Evolutionary conservation across 2,329 filamentous ascomycete genomes (phyloP), one percentile per base, ranked within the genome.

Genomic region (Elsinoe arachidis): DNA sequence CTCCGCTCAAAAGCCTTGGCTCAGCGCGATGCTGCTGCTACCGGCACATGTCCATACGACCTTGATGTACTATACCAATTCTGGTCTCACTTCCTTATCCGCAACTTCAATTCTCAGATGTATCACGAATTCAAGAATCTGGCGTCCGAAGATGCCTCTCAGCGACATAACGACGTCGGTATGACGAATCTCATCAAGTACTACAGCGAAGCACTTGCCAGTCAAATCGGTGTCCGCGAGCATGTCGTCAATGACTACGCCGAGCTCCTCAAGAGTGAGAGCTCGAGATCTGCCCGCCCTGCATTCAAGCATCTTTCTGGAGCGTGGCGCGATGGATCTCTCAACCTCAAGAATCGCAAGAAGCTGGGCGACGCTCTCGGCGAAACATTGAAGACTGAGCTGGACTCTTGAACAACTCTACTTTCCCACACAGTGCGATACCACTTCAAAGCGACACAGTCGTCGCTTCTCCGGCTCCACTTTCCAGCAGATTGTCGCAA

Each of bases 31-130:
- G 69, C 70, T 62, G 71, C 73, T 60, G 62, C 72, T 43, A 68
- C 69, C 61, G 74, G 74, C 62, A 72, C 61, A 56, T 78, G 74
- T 38, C 78, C 80, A 51, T 73, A 76, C 60, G 78, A 83, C 65
- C 84, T 86, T 77, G 78, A 82, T 66, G 77, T 82, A 59, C 78
- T 88, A 30, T 90, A 89, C 73, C 79, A 83, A 62, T 88, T 88
- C 73, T 90, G 86, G 85, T 82, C 83, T 17, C 81, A 86, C 68
- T 88, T 87, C 67, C 77, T 90, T 61, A 79, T 83, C 61, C 78
- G 82, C 65, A 85, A 87, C 72, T 90, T 90, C 78, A 87, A 90
- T 70, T 76, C 78, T 59, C 76, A 76, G 67, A 87, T 91, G 82
- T 90, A 90, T 73, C 76, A 81, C 67, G 86, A 90, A 69, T 90